Evolutionary conservation across 768 basidiomycete species (phyloP).

Genomic region (Antrodiella citrinella): DNA sequence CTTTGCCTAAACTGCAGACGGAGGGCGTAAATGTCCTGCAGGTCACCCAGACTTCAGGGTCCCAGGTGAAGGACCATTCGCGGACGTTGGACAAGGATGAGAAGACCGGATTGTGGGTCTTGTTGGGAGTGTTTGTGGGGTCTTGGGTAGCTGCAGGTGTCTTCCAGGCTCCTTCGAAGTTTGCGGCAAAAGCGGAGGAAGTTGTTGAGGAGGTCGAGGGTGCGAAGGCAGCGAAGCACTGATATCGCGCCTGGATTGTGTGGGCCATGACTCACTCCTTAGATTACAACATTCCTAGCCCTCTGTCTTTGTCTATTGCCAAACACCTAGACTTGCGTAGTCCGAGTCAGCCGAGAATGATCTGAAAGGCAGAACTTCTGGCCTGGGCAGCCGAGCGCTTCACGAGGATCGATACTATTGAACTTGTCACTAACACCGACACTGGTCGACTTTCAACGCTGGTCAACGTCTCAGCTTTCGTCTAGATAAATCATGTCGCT

Average conservation of each 20-base stretch:
- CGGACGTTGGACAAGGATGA: conserved; percentile 36
- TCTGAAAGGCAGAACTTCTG: too few species aligned
- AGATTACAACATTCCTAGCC: too few species aligned
- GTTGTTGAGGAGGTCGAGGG: conserved; percentile 1
- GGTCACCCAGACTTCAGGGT: conserved; percentile 14
- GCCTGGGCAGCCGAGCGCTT: too few species aligned
- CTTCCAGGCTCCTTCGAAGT: conserved; percentile 16
- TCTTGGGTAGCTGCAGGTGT: conserved; percentile 39
- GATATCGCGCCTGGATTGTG: too few species aligned
- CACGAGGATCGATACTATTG: too few species aligned
- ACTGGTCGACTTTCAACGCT: too few species aligned
- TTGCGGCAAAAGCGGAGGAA: conserved; percentile 5
- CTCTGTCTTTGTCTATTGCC: too few species aligned
- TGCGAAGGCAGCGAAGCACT: conserved; percentile 8
- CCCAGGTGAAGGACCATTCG: conserved; percentile 16
- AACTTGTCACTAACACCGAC: too few species aligned
- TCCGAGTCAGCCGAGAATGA: too few species aligned
- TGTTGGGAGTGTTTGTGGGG: conserved; percentile 40
- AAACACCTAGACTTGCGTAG: too few species aligned
- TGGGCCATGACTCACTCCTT: too few species aligned
- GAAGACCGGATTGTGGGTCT: conserved; percentile 36
- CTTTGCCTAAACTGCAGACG: conserved; percentile 15
- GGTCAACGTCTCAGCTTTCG: too few species aligned
- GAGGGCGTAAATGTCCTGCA: conserved; percentile 9
- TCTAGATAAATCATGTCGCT: not conserved